Base-by-base conservation (phyloP, 345 rosid species). In the Anastatica hierochuntica region DNA sequence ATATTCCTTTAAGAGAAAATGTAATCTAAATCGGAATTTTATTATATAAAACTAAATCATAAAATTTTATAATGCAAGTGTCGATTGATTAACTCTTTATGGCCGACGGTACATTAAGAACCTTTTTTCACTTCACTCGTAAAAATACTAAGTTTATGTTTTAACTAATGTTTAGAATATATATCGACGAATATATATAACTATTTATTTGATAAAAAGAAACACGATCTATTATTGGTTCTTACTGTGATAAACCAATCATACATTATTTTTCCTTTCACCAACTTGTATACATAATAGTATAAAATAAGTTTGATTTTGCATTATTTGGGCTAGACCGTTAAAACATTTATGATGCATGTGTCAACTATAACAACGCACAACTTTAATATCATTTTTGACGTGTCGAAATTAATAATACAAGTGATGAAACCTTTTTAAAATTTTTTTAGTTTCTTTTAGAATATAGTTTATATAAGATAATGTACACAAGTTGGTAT, bases 301-400 rank as follows among this genome's bases (percentile, higher is more conserved):
- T n/a, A n/a, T 57, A 43, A 21, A 36, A 66, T 30, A 19, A 36
- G 44, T 27, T 59, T 35, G 14, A 7, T 59, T 38, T 2, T 21
- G 19, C 54, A 51, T 59, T 59, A 44, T 59, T 53, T 51, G 58
- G 30, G 23, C 44, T 37, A 45, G 11, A 51, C 43, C 44, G 38
- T 39, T 53, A 36, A 14, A 38, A 21, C 61, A 67, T 58, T 67
- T 52, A 67, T 67, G 66, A 60, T 21, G 56, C 61, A 67, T 58
- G 66, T 60, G 71, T 53, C 58, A 43, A 65, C 58, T 40, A 41
- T 49, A 35, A 19, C 45, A 16, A 33, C 4, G 10, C 11, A 33
- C 1, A 33, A 48, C 21, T 48, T 39, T 3, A 64, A 64, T 41
- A 27, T 14, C 10, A 43, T 21, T 2, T 21, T 21, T 21, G 24